Conservation (phyloP, 78 protist genomes). For the Dictyostelium capitatum region DNA sequence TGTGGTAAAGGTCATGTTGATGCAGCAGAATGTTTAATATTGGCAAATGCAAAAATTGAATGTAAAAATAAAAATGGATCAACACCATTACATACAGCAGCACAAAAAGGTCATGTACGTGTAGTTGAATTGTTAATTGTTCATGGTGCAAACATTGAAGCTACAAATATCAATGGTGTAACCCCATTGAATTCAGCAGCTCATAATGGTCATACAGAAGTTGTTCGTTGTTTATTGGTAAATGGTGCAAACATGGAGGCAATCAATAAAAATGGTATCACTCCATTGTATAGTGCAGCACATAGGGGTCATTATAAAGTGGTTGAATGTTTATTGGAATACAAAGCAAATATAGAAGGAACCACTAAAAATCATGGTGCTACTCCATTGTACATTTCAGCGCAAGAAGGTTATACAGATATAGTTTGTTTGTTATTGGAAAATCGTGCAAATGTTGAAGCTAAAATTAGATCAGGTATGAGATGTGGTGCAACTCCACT, state of each 20-base stretch:
- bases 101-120: conserved; percentile 75
- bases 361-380: conserved; percentile 81
- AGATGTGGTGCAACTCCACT: conserved; percentile 81
- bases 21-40: conserved; percentile 53
- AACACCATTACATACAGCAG: conserved; percentile 74
- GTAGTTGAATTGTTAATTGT: conserved; percentile 44
- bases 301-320: conserved; percentile 76
- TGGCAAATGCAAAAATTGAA: conserved; percentile 68
- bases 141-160: conserved; percentile 72
- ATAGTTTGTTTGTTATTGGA: conserved; percentile 44
- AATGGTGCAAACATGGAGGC: conserved; percentile 72
- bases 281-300: conserved; percentile 74
- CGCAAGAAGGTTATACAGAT: conserved; percentile 74
- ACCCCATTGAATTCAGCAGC: conserved; percentile 81
- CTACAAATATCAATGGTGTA: conserved; percentile 74
- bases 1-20: conserved; percentile 79
- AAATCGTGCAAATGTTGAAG: conserved; percentile 72
- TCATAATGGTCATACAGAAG: conserved; percentile 80
- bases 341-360: conserved; percentile 74
- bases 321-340: conserved; percentile 56
- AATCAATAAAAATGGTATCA: conserved; percentile 77
- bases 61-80: conserved; percentile 71
- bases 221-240: conserved; percentile 49
- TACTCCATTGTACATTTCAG: conserved; percentile 65
- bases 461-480: conserved; percentile 78